A percentile compares a stretch with the other conserved stretches of the same genome.
phyloP scores from a whole-genome alignment of 768 basidiomycete species.

The Boletus sp. region DNA sequence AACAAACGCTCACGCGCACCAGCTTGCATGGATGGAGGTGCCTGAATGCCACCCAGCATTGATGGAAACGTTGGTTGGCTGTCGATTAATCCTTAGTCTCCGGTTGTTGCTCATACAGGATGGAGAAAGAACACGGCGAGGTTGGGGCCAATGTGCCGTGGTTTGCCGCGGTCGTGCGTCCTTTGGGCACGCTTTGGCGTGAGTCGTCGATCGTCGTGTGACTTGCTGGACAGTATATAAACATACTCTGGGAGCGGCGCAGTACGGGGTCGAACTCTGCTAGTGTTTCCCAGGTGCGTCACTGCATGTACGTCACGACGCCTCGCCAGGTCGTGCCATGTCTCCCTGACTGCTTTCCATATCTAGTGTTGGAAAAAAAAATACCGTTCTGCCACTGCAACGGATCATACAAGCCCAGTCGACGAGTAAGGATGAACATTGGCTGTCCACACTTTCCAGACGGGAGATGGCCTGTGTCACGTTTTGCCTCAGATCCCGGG shows the following conservation, averaged over 20 bases:
- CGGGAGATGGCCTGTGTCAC: not conserved
- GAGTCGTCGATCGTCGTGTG: too few relatives aligned
- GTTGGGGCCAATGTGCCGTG: too few relatives aligned
- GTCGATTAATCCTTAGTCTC: too few relatives aligned
- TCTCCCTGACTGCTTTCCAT: not conserved
- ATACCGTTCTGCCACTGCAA: not conserved
- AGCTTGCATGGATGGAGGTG: too few relatives aligned
- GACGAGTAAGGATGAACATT: not conserved
- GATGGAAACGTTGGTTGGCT: too few relatives aligned
- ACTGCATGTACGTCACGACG: not conserved
- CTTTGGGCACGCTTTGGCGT: too few relatives aligned
- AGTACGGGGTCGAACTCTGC: not conserved
- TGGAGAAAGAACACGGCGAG: too few relatives aligned
- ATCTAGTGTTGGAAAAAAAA: not conserved
- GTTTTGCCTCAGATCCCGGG: not conserved
- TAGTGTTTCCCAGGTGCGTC: not conserved
- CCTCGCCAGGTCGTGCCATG: not conserved
- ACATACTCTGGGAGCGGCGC: not conserved
- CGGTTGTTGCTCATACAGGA: too few relatives aligned
- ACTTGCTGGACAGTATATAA: too few relatives aligned
- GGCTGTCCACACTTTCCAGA: not conserved
- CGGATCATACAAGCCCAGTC: not conserved
- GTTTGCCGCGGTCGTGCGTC: too few relatives aligned
- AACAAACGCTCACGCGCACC: too few relatives aligned
- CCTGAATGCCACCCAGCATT: too few relatives aligned